These are phyloP conservation scores for Boletus rex-veris DNA, from an alignment of 768 basidiomycete genomes.

Conservation along the genomic window DNA sequence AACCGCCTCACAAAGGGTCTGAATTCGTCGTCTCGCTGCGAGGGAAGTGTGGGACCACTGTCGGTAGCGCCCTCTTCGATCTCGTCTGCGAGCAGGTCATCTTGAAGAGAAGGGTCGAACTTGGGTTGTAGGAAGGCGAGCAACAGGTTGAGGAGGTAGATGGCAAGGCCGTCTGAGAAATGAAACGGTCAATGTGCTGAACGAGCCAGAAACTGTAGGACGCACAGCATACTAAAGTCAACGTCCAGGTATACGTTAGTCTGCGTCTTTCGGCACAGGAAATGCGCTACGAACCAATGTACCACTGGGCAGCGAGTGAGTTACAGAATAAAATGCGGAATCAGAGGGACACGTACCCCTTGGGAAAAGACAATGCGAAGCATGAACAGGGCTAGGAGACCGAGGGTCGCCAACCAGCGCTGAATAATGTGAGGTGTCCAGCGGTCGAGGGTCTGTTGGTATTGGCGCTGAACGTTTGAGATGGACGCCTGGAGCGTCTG, in stretches of 20 bases:
- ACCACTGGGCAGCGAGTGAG: constrained; percentile 58
- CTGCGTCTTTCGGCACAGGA: background rate
- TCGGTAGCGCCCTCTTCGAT: constrained; percentile 89
- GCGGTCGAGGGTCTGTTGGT: constrained; percentile 87
- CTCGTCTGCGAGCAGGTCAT: constrained; percentile 90
- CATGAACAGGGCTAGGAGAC: constrained; percentile 70
- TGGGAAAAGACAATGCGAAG: constrained; percentile 84
- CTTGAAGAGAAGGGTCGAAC: constrained; percentile 94
- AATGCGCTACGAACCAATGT: constrained; percentile 66
- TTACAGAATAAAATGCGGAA: background rate
- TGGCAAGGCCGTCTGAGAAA: constrained; percentile 77
- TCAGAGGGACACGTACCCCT: constrained; percentile 56
- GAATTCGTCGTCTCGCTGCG: constrained; percentile 88
- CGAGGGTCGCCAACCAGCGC: constrained; percentile 80
- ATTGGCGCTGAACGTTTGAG: constrained; percentile 63
- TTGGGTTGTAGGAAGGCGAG: constrained; percentile 97
- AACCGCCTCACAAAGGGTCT: constrained; percentile 92
- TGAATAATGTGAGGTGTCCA: constrained; percentile 88
- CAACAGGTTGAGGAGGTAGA: constrained; percentile 93
- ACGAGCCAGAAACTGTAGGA: constrained; percentile 13
- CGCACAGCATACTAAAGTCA: constrained; percentile 63
- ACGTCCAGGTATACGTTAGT: background rate
- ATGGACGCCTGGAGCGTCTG: constrained; percentile 27
- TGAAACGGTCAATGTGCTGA: constrained; percentile 2
- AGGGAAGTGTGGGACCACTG: constrained; percentile 54